Evolutionary conservation across 768 basidiomycete genomes (phyloP).

Genomic region (Phylloporus scabripes): DNA sequence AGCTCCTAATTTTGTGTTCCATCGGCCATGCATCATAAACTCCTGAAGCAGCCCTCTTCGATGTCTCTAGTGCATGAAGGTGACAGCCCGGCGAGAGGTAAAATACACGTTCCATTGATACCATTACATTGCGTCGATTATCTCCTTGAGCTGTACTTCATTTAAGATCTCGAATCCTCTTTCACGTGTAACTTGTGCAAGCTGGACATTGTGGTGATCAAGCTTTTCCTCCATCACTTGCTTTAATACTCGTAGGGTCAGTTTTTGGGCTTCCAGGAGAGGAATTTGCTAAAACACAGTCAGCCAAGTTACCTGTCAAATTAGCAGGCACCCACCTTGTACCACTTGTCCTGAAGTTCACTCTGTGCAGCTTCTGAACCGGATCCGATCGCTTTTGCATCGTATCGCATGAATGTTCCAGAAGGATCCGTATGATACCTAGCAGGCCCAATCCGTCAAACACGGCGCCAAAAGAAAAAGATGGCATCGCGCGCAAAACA

Average conservation of each 20-base stretch:
- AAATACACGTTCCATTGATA: slow-evolving; percentile 15
- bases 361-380: slow-evolving; percentile 97
- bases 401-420: slow-evolving; percentile 93
- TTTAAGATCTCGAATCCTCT: slow-evolving; percentile 89
- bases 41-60: no score
- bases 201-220: slow-evolving; percentile 96
- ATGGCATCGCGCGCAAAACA: slow-evolving; percentile 3
- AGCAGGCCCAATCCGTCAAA: slow-evolving; percentile 4
- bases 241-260: slow-evolving; percentile 87
- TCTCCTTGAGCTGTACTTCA: slow-evolving; percentile 71
- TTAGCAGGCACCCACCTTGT: slow-evolving; percentile 55
- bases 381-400: slow-evolving; percentile 97
- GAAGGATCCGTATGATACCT: slow-evolving; percentile 99
- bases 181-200: slow-evolving; percentile 85
- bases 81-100: not conserved
- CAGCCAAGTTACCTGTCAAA: slow-evolving; percentile 1
- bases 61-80: not conserved
- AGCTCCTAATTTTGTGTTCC: slow-evolving; percentile 7
- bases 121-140: slow-evolving; percentile 77
- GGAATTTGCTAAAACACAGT: slow-evolving; percentile 73
- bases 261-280: slow-evolving; percentile 76
- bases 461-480: not conserved
- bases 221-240: slow-evolving; percentile 99
- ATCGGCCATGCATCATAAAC: slow-evolving; percentile 3
- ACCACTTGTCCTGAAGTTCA: slow-evolving; percentile 95